Evolutionary conservation across 768 basidiomycete genomes (phyloP), one percentile per base, ranked within the genome.

Genomic region (Tephrocybe sp.): DNA sequence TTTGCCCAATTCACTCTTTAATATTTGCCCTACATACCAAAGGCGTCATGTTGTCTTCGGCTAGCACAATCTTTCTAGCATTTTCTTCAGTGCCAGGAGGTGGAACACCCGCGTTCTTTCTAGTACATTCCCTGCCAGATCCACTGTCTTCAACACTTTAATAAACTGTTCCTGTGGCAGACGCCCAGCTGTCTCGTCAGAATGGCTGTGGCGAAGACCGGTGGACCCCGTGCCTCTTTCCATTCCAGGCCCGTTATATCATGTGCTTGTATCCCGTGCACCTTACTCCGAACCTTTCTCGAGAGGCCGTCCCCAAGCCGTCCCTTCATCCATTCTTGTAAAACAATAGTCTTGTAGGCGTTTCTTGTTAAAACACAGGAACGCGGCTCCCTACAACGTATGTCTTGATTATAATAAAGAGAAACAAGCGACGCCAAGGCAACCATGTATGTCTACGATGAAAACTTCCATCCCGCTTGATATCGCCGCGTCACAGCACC

Each of bases 131-230:
- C 25, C 15, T 39, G 38, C 24, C 24, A 41, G 15, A 12, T 21
- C 40, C 40, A 24, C 25, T 26, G 26, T 28, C 13, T 41, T 27
- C 24, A 16, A 25, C 13, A 24, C 12, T 24, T 25, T n/a, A n/a
- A n/a, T n/a, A n/a, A n/a, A n/a, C n/a, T 34, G 32, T 34, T 34
- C 32, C 32, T 34, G 32, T 34, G 32, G 12, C 32, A 34, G 32
- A 12, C 32, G 32, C 5, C 32, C 32, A n/a, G 32, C 32, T 16
- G 32, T 11, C 12, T 16, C 13, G 13, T 18, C 9, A 27, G 26
- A 41, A 41, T 41, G 40, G 25, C n/a, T 41, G 40, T 41, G 40
- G 40, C 40, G 24, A 41, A 30, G 28, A n/a, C 26, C 40, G 15
- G 38, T n/a, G 40, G 13, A 39, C 21, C 18, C 22, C 9, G 21